A percentile compares a stretch with the other conserved stretches of the same genome.
phyloP scores from a whole-genome alignment of 306 rosid species.

The Ormosia emarginata region DNA sequence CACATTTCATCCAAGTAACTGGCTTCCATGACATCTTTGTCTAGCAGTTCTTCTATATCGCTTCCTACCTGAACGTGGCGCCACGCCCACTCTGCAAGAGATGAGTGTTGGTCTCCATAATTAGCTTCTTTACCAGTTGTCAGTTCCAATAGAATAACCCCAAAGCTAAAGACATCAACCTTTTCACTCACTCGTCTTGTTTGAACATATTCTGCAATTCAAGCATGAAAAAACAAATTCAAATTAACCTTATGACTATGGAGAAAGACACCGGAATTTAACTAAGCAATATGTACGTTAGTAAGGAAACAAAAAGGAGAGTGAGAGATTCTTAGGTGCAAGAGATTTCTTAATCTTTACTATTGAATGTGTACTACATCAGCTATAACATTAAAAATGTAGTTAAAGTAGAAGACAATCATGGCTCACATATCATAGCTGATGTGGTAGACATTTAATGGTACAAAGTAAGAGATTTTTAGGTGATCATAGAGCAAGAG shows the following conservation, averaged over 20 bases:
- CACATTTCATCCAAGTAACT: constrained; percentile 50
- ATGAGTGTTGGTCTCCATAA: constrained; percentile 53
- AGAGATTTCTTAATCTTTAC: no score
- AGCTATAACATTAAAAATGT: no score
- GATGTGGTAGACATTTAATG: no score
- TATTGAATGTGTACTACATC: no score
- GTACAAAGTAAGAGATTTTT: no score
- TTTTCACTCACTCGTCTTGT: constrained; percentile 21
- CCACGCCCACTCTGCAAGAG: constrained; percentile 76
- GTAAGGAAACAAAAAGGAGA: no score
- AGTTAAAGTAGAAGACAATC: no score
- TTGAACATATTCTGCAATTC: constrained; percentile 37
- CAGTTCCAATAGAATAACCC: constrained; percentile 30
- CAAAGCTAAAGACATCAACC: constrained; percentile 1
- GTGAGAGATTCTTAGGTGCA: no score
- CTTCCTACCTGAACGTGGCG: constrained; percentile 36
- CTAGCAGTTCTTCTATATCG: constrained; percentile 45
- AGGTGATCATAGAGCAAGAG: no score
- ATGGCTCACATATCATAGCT: no score
- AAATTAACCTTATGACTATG: background rate
- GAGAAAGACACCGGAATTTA: background rate
- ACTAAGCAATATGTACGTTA: background rate
- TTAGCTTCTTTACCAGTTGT: constrained; percentile 65
- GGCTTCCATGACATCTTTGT: constrained; percentile 50
- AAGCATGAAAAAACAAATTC: background rate